Base-by-base conservation (phyloP, 1,284 basidiomycete genomes). In the Austroboletus niveus region DNA sequence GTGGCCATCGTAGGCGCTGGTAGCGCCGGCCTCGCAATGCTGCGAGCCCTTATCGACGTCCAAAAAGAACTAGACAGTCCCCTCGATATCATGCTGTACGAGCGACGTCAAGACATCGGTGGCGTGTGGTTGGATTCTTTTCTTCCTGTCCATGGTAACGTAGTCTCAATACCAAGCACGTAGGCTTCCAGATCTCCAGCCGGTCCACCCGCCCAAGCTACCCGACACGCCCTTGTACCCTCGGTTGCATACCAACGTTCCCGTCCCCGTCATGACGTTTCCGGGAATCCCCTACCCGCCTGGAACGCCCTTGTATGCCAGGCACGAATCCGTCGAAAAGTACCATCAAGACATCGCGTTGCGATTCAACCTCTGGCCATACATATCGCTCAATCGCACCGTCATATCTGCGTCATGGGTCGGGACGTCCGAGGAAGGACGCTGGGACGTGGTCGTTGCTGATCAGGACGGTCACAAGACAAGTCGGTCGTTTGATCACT, bases 181-280 rank as follows among this genome's bases (percentile, higher is more conserved):
- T 48, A 70, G 76, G 76, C 64, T 82, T 5, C 73, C 76, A 8
- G 78, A 82, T 51, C 64, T 69, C 17, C 56, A 66, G 5, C 66
- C 72, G 10, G 68, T 72, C 3, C 57, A 63, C 15, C 76, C 78
- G 12, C 79, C 79, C 24, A 59, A 62, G 2, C 66, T 83, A 3
- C 80, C 81, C 4, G 74, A 79, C 61, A 79, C 78, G 0, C 79
- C 80, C 1, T 56, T 82, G 10, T 84, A 83, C 54, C 79, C 79
- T 5, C 69, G 66, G 8, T 69, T 84, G n/a, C 74, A 62, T 54
- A 80, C 79, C 17, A 83, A 82, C 60, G 79, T 76, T 1, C 80
- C 81, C 11, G 71, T 77, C 17, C 79, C 75, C 4, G 67, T 65
- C 17, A 77, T 83, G 79, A 76, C 79, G 7, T 80, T 75, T 59